A percentile compares a stretch with the other conserved stretches of the same genome.
phyloP scores from a whole-genome alignment of 768 basidiomycete species.

The Hygrophorus russula region DNA sequence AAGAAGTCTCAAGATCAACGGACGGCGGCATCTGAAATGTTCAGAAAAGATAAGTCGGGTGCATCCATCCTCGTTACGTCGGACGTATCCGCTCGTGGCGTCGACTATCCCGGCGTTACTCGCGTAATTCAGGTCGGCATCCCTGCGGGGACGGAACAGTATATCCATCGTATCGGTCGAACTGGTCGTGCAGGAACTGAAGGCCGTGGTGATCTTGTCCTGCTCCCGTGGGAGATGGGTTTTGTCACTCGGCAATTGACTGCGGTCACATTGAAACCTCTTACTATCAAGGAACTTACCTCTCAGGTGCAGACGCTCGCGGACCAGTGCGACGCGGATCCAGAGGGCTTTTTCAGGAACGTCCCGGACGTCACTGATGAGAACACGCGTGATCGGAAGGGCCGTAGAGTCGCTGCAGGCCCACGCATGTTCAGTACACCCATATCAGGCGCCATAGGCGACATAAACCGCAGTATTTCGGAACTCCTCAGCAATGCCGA shows the following conservation, averaged over 20 bases:
- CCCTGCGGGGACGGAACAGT: conserved; percentile 52
- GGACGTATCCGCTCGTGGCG: conserved; percentile 80
- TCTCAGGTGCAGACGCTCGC: conserved; percentile 37
- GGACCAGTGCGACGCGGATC: conserved; percentile 33
- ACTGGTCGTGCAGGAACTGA: conserved; percentile 60
- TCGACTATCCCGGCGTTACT: conserved; percentile 83
- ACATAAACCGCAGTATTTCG: conserved; percentile 18
- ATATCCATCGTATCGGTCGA: conserved; percentile 79
- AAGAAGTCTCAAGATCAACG: conserved; percentile 54
- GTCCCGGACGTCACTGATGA: not conserved
- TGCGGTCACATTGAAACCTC: conserved; percentile 57
- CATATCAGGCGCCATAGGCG: conserved; percentile 13
- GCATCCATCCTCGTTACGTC: conserved; percentile 70
- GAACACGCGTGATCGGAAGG: too few species aligned
- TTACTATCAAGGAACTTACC: conserved; percentile 37
- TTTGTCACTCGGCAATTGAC: conserved; percentile 54
- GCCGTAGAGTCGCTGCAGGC: not conserved
- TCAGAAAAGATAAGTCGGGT: conserved; percentile 41
- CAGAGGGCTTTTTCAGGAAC: conserved; percentile 20
- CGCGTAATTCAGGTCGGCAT: conserved; percentile 88
- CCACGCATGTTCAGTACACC: conserved; percentile 9
- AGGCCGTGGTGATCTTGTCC: conserved; percentile 70
- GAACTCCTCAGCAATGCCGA: conserved; percentile 28
- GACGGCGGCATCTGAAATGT: conserved; percentile 42
- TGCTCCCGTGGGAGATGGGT: conserved; percentile 68